These are phyloP conservation scores for Cryptosporidium viatorum DNA, from an alignment of 169 alveolate genomes.

Conservation along the genomic window DNA sequence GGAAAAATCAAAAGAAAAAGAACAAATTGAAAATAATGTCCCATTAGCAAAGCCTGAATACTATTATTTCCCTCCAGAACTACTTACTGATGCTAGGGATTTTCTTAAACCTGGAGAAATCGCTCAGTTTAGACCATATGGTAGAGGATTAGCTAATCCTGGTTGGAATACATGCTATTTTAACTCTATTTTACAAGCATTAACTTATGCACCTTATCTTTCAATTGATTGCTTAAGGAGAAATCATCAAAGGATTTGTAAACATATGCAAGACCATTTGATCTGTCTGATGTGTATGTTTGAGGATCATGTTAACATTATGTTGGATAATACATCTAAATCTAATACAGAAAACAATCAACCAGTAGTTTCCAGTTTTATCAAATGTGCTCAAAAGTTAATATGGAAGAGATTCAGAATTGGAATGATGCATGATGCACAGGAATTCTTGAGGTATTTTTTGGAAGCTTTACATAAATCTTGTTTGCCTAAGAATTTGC, in stretches of 20 bases:
- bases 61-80: conserved; percentile 55
- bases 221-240: conserved; percentile 37
- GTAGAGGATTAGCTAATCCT: conserved; percentile 61
- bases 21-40: conserved; percentile 6
- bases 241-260: conserved; percentile 55
- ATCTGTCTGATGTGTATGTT: conserved; percentile 80
- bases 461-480: conserved; percentile 79
- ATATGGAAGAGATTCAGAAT: conserved; percentile 77
- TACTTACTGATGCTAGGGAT: conserved; percentile 10
- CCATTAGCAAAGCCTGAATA: conserved; percentile 51
- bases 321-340: conserved; percentile 56
- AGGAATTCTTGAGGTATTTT: conserved; percentile 79
- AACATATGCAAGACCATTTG: conserved; percentile 14
- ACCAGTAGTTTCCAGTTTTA: conserved; percentile 43
- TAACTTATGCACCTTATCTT: conserved; percentile 60
- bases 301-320: conserved; percentile 78
- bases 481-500: conserved; percentile 47
- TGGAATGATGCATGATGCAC: conserved; percentile 82
- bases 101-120: not conserved
- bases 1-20: not conserved
- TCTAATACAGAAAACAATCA: conserved; percentile 32
- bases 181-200: conserved; percentile 65
- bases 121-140: not conserved
- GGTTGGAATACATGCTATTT: conserved; percentile 76
- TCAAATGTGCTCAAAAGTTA: conserved; percentile 75